phyloP scores from a whole-genome alignment of 176 grass and related monocot species.

The Thalia dealbata region DNA sequence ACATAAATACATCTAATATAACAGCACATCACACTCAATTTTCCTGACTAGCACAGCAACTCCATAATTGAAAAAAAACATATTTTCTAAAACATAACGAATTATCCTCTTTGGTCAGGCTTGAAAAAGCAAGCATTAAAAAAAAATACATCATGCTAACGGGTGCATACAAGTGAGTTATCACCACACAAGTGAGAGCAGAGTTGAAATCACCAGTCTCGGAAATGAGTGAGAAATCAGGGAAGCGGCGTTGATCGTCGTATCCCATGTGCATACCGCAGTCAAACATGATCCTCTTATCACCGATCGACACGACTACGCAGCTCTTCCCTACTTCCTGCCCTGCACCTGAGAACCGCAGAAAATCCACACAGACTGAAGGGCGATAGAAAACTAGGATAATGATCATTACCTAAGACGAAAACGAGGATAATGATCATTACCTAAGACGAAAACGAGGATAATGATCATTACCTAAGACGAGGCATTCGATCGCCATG shows the following conservation, averaged over 20 bases:
- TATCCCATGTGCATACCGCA: conserved; percentile 96
- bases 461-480: conserved; percentile 38
- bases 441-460: too few relatives aligned
- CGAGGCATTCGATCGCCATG: conserved; percentile 87
- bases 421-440: too few relatives aligned
- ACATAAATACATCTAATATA: not conserved
- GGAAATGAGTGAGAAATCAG: conserved; percentile 52
- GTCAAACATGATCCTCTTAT: conserved; percentile 84
- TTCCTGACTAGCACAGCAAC: too few relatives aligned
- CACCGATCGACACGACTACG: conserved; percentile 55
- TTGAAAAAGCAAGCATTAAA: not conserved
- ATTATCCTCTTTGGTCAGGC: too few relatives aligned
- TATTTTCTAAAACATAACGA: too few relatives aligned
- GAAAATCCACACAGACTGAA: not conserved
- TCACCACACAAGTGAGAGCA: conserved; percentile 63
- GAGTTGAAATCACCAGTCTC: conserved; percentile 35
- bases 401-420: too few relatives aligned
- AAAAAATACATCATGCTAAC: not conserved
- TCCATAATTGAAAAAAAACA: too few relatives aligned
- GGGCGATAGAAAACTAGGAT: too few relatives aligned
- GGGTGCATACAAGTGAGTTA: conserved; percentile 70
- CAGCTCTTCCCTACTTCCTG: conserved; percentile 98
- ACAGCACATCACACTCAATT: too few relatives aligned
- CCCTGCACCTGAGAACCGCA: conserved; percentile 44
- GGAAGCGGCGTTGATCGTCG: conserved; percentile 54